Evolutionary conservation across 306 rosid genomes (phyloP).

Genomic region (Dryas alaskensis): DNA sequence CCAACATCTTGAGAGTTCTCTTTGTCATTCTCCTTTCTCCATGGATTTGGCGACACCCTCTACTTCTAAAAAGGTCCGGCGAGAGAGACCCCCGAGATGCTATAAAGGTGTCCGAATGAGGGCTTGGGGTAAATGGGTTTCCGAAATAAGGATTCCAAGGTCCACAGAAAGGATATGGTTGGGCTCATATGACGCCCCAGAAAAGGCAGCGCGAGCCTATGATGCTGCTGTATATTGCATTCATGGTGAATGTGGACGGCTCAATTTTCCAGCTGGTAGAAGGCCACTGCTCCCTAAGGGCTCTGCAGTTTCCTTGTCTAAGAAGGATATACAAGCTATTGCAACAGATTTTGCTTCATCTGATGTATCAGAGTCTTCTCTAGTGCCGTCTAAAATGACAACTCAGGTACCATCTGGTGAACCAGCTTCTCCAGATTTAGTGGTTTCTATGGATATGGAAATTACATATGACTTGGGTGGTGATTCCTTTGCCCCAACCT

Average conservation of each 20-base stretch:
- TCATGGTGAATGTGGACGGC: constrained; percentile 26
- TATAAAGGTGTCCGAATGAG: constrained; percentile 26
- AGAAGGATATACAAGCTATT: constrained; percentile 21
- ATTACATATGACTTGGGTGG: constrained; percentile 5
- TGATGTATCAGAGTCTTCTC: constrained; percentile 9
- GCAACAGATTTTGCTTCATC: constrained; percentile 17
- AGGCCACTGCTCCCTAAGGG: constrained; percentile 23
- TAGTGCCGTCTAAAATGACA: constrained; percentile 4
- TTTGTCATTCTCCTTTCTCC: not conserved
- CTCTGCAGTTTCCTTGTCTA: constrained; percentile 14
- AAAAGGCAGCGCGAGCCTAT: constrained; percentile 27
- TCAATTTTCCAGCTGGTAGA: constrained; percentile 27
- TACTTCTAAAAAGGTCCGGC: constrained; percentile 7
- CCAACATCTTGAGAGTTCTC: constrained; percentile 15
- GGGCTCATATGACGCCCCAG: constrained; percentile 28
- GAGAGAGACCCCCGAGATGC: constrained; percentile 6
- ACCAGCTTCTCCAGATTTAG: constrained; percentile 7
- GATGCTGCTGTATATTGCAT: constrained; percentile 32
- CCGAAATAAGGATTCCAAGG: constrained; percentile 29
- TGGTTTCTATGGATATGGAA: constrained; percentile 9
- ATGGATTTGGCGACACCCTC: constrained; percentile 29
- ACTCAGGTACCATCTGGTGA: constrained; percentile 10
- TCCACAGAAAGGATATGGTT: constrained; percentile 27
- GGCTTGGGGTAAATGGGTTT: constrained; percentile 31
- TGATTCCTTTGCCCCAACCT: constrained; percentile 9